phyloP scores from a whole-genome alignment of 257 asterid genomes.

The Ophiorrhiza pumila region DNA sequence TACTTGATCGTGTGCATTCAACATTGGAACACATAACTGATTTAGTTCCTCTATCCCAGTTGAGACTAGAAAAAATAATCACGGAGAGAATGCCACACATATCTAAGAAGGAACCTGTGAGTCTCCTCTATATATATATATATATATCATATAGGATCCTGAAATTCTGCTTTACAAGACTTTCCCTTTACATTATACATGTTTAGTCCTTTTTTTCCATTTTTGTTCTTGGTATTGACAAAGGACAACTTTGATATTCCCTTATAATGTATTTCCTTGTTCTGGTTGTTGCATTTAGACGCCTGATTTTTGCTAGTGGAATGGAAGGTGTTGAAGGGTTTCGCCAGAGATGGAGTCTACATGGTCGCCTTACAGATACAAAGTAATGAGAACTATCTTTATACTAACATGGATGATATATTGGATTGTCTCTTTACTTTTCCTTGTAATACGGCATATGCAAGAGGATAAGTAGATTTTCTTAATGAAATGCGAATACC shows the following conservation, averaged over 20 bases:
- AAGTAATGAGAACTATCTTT: constrained; percentile 43
- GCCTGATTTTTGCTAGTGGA: constrained; percentile 93
- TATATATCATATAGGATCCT: too few species aligned
- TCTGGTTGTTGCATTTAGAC: constrained; percentile 35
- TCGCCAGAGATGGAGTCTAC: constrained; percentile 92
- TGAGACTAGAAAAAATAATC: too few species aligned
- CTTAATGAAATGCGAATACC: not conserved
- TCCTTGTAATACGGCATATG: not conserved
- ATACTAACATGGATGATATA: not conserved
- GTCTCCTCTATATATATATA: too few species aligned
- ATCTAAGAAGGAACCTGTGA: too few species aligned
- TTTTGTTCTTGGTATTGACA: not conserved
- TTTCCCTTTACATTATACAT: too few species aligned
- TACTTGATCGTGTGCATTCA: too few species aligned
- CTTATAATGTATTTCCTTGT: not conserved
- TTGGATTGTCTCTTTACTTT: not conserved
- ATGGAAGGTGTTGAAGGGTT: constrained; percentile 85
- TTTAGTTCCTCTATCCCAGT: too few species aligned
- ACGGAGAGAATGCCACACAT: too few species aligned
- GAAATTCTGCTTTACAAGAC: too few species aligned
- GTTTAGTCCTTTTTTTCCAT: too few species aligned
- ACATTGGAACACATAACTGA: too few species aligned
- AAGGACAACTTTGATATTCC: not conserved
- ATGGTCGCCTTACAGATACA: constrained; percentile 80
- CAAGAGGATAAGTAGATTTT: not conserved